Percentiles rank a stretch among this genome's conserved stretches.
Evolutionary conservation across 257 asterid genomes (phyloP).

Genomic region (Verbena officinalis): DNA sequence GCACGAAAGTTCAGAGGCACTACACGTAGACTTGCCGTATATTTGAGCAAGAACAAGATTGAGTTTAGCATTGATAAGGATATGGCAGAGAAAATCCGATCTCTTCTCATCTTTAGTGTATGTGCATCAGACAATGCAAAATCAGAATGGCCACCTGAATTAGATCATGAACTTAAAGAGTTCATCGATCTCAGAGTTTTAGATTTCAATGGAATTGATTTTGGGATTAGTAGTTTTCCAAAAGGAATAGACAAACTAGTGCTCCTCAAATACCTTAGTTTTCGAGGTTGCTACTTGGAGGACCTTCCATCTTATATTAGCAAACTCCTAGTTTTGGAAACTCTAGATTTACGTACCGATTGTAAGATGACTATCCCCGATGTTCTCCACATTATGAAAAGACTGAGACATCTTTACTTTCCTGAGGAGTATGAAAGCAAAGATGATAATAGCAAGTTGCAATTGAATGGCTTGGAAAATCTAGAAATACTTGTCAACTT

Average conservation of each 20-base stretch:
- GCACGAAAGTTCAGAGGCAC: neutral
- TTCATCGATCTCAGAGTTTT: constrained; percentile 11
- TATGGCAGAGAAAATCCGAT: neutral
- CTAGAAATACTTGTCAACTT: constrained; percentile 37
- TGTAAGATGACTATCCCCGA: constrained; percentile 20
- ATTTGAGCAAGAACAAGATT: neutral
- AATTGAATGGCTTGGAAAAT: constrained; percentile 17
- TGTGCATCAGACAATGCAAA: neutral
- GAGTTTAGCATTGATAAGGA: neutral
- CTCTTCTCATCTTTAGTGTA: constrained; percentile 24
- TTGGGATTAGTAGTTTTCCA: neutral
- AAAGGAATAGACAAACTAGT: neutral
- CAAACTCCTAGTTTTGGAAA: constrained; percentile 26
- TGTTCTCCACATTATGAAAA: neutral
- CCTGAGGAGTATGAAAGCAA: constrained; percentile 9
- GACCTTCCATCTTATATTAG: constrained; percentile 26
- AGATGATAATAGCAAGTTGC: neutral
- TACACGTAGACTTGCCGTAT: constrained; percentile 17
- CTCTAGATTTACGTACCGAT: constrained; percentile 33
- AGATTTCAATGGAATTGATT: constrained; percentile 16
- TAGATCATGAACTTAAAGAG: neutral
- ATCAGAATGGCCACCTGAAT: neutral
- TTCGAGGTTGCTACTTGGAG: constrained; percentile 30
- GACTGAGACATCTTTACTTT: constrained; percentile 33
- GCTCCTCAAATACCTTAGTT: constrained; percentile 36